Evolutionary conservation across 345 rosid genomes (phyloP), one percentile per base, ranked within the genome.

Genomic region (Populus nigra): DNA sequence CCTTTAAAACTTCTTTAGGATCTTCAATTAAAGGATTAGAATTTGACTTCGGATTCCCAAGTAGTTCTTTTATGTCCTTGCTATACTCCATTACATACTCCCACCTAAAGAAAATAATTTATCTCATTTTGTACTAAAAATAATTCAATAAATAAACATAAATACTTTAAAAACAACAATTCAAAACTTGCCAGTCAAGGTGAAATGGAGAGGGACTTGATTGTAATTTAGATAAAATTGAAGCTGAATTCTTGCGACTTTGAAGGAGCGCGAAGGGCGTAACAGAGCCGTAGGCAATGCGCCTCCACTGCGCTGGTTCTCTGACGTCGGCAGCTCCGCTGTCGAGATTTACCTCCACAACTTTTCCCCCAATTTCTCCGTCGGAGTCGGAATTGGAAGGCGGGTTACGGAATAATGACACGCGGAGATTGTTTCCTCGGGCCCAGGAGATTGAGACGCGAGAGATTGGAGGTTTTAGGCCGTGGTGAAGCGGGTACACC

Each of bases 191-290:
- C 98, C 99, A 91, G 61, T 93, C 94, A 16, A 80, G 80, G 35
- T 91, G 88, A 72, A 91, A 88, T 29, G 91, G 87, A 38, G 94
- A 87, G 5, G 90, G 73, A 73, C 80, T 84, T 49, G 79, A 76
- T 73, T 90, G 86, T 83, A 91, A 87, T 76, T 81, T 93, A 49
- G 88, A 88, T 69, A 92, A 85, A 76, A 87, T 77, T 13, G 82
- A 87, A 74, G 79, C 62, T 7, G 96, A 86, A 82, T 88, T 93
- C 70, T 87, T 91, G 43, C 97, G 87, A 78, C 94, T 93, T 82
- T 96, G 97, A 22, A 96, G 88, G 74, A 90, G 92, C 65, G 99
- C 96, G 41, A 88, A 96, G 4, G 98, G 97, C n/a, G 97, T 82
- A 5, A 92, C 92, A 8, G 98, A 93, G 33, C 94, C 98, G 57